Conservation (phyloP, 345 rosid genomes). For the Xanthoceras sorbifolium region DNA sequence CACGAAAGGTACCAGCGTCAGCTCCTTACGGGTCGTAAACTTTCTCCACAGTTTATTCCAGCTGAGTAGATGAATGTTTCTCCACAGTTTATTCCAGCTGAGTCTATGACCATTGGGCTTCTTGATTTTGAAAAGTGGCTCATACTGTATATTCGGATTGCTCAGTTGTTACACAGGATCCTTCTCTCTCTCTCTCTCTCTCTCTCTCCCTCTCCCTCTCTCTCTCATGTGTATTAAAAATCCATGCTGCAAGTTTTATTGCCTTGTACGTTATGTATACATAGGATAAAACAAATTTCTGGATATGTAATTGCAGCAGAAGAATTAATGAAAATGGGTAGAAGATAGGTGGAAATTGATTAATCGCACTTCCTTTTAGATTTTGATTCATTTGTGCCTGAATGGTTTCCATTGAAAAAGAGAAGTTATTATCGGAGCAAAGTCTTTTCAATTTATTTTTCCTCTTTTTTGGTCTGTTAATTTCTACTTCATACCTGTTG, state of each 20-base stretch:
- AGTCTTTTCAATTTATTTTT: not conserved
- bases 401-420: not conserved
- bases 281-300: slow-evolving; percentile 28
- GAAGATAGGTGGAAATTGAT: slow-evolving; percentile 19
- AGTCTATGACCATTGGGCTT: slow-evolving; percentile 25
- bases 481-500: not conserved
- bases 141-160: slow-evolving; percentile 8
- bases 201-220: not conserved
- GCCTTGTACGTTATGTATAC: slow-evolving; percentile 35
- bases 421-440: not conserved
- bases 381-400: not conserved
- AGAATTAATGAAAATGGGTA: slow-evolving; percentile 28
- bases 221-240: slow-evolving; percentile 25
- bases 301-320: slow-evolving; percentile 37
- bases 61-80: slow-evolving; percentile 17
- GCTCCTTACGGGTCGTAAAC: slow-evolving; percentile 32
- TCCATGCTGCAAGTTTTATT: slow-evolving; percentile 33
- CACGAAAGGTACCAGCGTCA: slow-evolving; percentile 38
- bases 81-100: slow-evolving; percentile 12
- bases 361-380: not conserved
- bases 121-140: slow-evolving; percentile 37
- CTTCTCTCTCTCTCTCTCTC: slow-evolving; percentile 4
- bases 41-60: not conserved
- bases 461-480: too few species aligned
- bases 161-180: not conserved